phyloP scores from a whole-genome alignment of 2,329 filamentous ascomycete genomes.

The Shiraia bambusicola region DNA sequence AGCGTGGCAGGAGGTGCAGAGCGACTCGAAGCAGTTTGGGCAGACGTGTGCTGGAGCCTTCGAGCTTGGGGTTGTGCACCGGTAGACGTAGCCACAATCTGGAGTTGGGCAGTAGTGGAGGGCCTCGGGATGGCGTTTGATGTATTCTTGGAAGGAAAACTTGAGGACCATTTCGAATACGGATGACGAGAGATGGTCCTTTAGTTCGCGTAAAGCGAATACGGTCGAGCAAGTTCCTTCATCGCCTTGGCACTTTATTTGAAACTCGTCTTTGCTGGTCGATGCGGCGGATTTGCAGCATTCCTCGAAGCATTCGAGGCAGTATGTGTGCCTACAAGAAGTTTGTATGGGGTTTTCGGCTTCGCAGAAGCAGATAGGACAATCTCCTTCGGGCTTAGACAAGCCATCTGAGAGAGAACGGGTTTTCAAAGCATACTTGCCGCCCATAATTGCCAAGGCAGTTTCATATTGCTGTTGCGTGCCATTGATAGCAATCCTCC shows the following conservation, averaged over 20 bases:
- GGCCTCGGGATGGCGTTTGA: constrained; percentile 4
- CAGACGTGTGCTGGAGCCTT: constrained; percentile 36
- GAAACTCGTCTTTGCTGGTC: constrained; percentile 5
- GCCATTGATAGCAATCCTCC: constrained; percentile 9
- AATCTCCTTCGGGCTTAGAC: constrained; percentile 2
- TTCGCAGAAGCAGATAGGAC: constrained; percentile 14
- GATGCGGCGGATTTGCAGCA: constrained; percentile 14
- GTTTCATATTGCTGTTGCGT: constrained; percentile 6
- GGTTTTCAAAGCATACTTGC: neutral
- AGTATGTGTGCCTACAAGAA: constrained; percentile 10
- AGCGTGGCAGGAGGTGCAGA: constrained; percentile 26
- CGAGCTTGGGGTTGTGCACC: constrained; percentile 14
- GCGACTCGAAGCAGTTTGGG: constrained; percentile 32
- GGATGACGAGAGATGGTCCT: constrained; percentile 7
- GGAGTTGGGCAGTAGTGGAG: constrained; percentile 49
- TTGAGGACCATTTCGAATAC: constrained; percentile 10
- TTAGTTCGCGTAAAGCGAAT: constrained; percentile 5
- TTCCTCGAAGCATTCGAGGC: constrained; percentile 9
- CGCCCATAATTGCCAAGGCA: constrained; percentile 3
- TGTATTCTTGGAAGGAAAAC: constrained; percentile 10
- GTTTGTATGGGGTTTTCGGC: constrained; percentile 7
- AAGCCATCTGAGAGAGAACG: neutral
- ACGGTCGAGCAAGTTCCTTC: constrained; percentile 5
- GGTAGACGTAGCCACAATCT: constrained; percentile 50
- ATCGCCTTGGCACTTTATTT: constrained; percentile 8